These are phyloP conservation scores for Pulchroboletus neoregius DNA, from an alignment of 1,284 basidiomycete genomes.

Conservation along the genomic window DNA sequence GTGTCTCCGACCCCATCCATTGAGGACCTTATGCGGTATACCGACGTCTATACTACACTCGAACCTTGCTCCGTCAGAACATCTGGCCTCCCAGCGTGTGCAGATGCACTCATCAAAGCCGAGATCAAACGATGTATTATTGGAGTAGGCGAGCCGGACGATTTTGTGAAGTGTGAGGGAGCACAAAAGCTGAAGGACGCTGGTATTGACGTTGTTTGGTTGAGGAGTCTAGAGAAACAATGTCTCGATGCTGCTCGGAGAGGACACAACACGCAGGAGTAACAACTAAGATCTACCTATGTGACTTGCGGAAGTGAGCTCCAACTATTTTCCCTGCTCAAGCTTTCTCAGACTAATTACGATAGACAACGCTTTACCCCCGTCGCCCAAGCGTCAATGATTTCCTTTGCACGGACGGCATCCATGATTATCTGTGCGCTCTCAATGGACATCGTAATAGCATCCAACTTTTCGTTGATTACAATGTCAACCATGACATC, in stretches of 20 bases:
- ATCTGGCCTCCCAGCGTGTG: conserved; percentile 84
- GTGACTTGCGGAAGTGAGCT: conserved; percentile 6
- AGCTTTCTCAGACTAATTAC: conserved; percentile 2
- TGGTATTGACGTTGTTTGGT: conserved; percentile 74
- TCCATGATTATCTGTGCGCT: conserved; percentile 33
- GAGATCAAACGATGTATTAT: conserved; percentile 78
- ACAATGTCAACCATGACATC: conserved; percentile 45
- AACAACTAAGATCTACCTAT: not conserved
- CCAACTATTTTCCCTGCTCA: not conserved
- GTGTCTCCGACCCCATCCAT: conserved; percentile 31
- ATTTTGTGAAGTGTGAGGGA: conserved; percentile 94
- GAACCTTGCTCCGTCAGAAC: conserved; percentile 94
- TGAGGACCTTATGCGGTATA: conserved; percentile 49
- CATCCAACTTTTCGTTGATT: conserved; percentile 30
- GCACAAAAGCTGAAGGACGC: conserved; percentile 70
- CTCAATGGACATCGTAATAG: conserved; percentile 43
- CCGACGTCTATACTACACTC: conserved; percentile 91
- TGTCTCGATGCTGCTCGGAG: conserved; percentile 76
- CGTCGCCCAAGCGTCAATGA: conserved; percentile 33
- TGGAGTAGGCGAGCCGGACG: conserved; percentile 89
- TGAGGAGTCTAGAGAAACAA: conserved; percentile 66
- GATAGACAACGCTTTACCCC: conserved; percentile 32
- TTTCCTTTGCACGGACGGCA: conserved; percentile 26
- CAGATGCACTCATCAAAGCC: conserved; percentile 77
- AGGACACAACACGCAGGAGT: conserved; percentile 36